phyloP scores from a whole-genome alignment of 345 rosid species.

The Gossypium sturtianum region DNA sequence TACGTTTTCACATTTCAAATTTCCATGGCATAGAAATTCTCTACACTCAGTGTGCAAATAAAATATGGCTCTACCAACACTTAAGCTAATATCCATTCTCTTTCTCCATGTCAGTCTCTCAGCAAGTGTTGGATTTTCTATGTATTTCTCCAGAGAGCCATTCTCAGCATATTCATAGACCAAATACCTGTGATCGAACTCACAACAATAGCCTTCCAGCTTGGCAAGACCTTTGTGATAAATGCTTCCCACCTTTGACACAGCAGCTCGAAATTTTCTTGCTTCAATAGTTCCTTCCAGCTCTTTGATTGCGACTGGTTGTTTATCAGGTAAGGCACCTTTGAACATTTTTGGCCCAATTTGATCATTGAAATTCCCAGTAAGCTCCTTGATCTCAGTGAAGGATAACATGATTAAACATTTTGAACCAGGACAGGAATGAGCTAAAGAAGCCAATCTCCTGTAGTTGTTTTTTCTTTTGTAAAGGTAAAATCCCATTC shows the following conservation, averaged over 20 bases:
- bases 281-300: conserved; percentile 44
- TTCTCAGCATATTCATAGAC: conserved; percentile 59
- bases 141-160: conserved; percentile 48
- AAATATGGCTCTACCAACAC: conserved; percentile 61
- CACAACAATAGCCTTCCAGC: conserved; percentile 76
- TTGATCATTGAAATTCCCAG: conserved; percentile 43
- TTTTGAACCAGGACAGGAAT: conserved; percentile 36
- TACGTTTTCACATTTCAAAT: conserved; percentile 59
- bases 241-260: conserved; percentile 64
- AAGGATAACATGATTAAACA: conserved; percentile 50
- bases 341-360: conserved; percentile 55
- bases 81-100: conserved; percentile 50
- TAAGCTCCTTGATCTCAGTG: conserved; percentile 54
- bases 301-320: conserved; percentile 49
- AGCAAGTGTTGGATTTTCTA: conserved; percentile 46
- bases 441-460: conserved; percentile 42
- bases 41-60: conserved; percentile 75
- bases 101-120: conserved; percentile 58
- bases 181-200: conserved; percentile 45
- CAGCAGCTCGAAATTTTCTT: conserved; percentile 60
- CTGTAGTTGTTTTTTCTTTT: conserved; percentile 35
- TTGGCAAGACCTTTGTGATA: conserved; percentile 68
- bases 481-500: conserved; percentile 38
- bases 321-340: conserved; percentile 52
- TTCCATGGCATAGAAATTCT: conserved; percentile 74